Conservation (phyloP, 73 alveolate species). For the Paramecium octaurelia region DNA sequence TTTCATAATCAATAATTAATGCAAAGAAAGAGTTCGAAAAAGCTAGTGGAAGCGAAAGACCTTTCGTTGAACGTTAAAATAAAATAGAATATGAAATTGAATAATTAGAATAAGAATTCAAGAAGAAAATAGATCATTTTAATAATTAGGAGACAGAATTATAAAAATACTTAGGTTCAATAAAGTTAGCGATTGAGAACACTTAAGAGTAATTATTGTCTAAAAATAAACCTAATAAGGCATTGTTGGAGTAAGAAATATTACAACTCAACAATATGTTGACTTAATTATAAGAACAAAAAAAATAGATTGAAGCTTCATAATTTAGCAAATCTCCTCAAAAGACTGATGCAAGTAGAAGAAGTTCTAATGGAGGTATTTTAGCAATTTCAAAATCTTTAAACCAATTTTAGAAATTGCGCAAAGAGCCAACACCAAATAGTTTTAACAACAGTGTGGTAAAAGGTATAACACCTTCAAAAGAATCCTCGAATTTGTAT, state of each 20-base stretch:
- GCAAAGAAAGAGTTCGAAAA: neutral
- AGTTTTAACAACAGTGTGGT: neutral
- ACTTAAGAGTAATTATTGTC: neutral
- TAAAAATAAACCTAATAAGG: slow-evolving; percentile 15
- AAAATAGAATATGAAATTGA: slow-evolving; percentile 9
- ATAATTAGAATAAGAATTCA: neutral
- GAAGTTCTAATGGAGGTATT: neutral
- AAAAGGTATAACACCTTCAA: slow-evolving; percentile 21
- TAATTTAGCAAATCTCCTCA: neutral
- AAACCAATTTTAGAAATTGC: neutral
- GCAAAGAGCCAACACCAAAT: neutral
- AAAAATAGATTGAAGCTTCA: neutral
- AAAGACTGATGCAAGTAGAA: neutral
- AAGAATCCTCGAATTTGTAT: neutral
- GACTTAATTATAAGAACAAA: neutral
- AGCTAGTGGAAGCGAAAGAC: neutral
- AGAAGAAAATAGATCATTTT: neutral
- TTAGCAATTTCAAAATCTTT: slow-evolving; percentile 2
- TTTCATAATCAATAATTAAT: neutral
- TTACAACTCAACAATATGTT: neutral
- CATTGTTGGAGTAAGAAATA: slow-evolving; percentile 37
- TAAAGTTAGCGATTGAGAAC: neutral
- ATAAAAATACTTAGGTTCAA: neutral
- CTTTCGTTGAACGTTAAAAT: neutral
- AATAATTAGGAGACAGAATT: neutral